phyloP scores from a whole-genome alignment of 176 grass and related monocot species.

The Bolboschoenus planiculmis region DNA sequence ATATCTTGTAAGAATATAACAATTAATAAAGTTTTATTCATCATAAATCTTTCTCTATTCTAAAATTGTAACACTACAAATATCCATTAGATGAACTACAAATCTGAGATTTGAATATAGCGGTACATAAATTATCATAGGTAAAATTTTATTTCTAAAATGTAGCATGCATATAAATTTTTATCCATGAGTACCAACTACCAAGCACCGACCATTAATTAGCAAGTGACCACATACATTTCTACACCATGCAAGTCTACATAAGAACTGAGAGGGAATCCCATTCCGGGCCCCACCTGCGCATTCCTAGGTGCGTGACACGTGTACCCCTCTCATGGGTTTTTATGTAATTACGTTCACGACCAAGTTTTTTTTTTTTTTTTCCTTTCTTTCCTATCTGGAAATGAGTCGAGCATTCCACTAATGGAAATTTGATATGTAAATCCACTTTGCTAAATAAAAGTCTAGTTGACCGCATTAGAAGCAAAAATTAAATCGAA shows the following conservation, averaged over 20 bases:
- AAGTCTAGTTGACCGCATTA: not conserved
- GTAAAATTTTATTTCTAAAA: too few relatives aligned
- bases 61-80: too few relatives aligned
- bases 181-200: not conserved
- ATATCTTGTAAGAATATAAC: too few relatives aligned
- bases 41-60: too few relatives aligned
- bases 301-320: not conserved
- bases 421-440: conserved; percentile 7
- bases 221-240: not conserved
- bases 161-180: not conserved
- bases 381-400: too few relatives aligned
- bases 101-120: too few relatives aligned
- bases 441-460: not conserved
- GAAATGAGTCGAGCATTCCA: conserved; percentile 5
- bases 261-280: conserved; percentile 15
- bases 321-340: not conserved
- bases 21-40: too few relatives aligned
- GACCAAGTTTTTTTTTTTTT: not conserved
- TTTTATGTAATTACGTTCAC: not conserved
- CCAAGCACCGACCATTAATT: not conserved
- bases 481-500: not conserved
- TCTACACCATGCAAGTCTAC: not conserved
- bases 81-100: too few relatives aligned
- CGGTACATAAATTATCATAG: too few relatives aligned
- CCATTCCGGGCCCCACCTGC: not conserved